Percentiles rank a stretch among this genome's conserved stretches.
These are phyloP conservation scores for Backusella tuberculispora DNA, from an alignment of 192 early-diverging fungal species.

Conservation along the genomic window DNA sequence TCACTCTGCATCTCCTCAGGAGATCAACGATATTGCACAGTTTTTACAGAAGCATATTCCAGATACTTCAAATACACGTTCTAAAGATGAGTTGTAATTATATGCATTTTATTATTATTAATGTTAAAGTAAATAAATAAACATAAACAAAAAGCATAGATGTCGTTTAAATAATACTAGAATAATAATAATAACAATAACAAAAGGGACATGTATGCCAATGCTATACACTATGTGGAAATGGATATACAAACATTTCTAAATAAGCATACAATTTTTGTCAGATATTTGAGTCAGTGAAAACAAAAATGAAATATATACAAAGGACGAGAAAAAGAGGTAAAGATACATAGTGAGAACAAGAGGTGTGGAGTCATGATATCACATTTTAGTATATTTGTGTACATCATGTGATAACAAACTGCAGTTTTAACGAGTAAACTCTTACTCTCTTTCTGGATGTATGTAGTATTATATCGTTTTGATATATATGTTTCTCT, in stretches of 20 bases:
- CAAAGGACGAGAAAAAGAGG: not conserved
- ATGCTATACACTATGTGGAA: too few species aligned
- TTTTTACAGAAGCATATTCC: slow-evolving; percentile 60
- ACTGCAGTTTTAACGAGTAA: not conserved
- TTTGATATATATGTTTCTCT: slow-evolving; percentile 8
- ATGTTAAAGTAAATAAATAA: not conserved
- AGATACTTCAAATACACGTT: not conserved
- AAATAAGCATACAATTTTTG: too few species aligned
- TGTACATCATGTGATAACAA: slow-evolving; percentile 5
- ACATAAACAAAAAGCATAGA: not conserved
- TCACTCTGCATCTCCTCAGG: slow-evolving; percentile 70
- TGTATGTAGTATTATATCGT: not conserved
- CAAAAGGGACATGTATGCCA: too few species aligned
- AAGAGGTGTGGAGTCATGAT: not conserved
- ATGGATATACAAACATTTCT: too few species aligned
- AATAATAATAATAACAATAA: too few species aligned
- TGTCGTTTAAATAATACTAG: too few species aligned
- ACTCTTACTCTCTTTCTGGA: not conserved
- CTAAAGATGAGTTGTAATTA: slow-evolving; percentile 8
- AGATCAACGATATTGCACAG: slow-evolving; percentile 67
- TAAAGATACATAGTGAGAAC: too few species aligned
- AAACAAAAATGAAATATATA: not conserved
- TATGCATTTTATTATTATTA: not conserved
- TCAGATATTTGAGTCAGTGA: not conserved
- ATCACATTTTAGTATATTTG: slow-evolving; percentile 11